These are phyloP conservation scores for Leccinellum albellum DNA, from an alignment of 768 basidiomycete genomes.

Conservation along the genomic window DNA sequence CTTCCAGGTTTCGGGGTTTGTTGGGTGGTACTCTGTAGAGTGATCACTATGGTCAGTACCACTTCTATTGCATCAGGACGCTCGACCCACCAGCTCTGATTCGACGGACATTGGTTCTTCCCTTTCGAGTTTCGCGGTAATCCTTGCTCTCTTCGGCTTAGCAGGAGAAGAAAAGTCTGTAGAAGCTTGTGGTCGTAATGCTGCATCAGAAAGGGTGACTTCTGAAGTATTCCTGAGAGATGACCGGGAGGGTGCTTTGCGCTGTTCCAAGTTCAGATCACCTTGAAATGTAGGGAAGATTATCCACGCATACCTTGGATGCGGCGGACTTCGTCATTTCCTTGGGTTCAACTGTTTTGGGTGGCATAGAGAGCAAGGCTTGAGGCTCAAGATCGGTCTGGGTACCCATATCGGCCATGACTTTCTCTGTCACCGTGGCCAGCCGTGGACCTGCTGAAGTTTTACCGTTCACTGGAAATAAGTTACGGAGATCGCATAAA, in stretches of 20 bases:
- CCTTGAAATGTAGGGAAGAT: neutral
- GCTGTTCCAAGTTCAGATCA: conserved; percentile 20
- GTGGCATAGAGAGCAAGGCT: conserved; percentile 1
- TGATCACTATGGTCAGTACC: neutral
- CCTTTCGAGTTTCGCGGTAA: conserved; percentile 26
- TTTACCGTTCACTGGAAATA: conserved; percentile 14
- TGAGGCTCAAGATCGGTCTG: conserved; percentile 28
- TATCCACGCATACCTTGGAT: conserved; percentile 16
- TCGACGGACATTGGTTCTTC: conserved; percentile 16
- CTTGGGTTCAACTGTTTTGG: conserved; percentile 18
- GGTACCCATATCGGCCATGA: conserved; percentile 21
- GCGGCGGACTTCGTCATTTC: conserved; percentile 17
- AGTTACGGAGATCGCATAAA: conserved; percentile 36
- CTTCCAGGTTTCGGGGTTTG: conserved; percentile 14
- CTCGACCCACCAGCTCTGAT: conserved; percentile 18
- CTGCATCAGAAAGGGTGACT: conserved; percentile 5
- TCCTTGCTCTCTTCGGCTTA: conserved; percentile 31
- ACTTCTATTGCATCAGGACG: neutral
- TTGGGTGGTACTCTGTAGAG: conserved; percentile 10
- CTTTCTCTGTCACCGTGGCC: conserved; percentile 5
- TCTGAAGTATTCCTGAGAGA: conserved; percentile 17
- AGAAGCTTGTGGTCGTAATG: conserved; percentile 13
- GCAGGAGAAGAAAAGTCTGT: conserved; percentile 22
- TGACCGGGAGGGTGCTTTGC: conserved; percentile 26
- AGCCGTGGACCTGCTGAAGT: neutral